Base-by-base conservation (phyloP, 345 rosid species). In the Eucalyptus tenuipes region DNA sequence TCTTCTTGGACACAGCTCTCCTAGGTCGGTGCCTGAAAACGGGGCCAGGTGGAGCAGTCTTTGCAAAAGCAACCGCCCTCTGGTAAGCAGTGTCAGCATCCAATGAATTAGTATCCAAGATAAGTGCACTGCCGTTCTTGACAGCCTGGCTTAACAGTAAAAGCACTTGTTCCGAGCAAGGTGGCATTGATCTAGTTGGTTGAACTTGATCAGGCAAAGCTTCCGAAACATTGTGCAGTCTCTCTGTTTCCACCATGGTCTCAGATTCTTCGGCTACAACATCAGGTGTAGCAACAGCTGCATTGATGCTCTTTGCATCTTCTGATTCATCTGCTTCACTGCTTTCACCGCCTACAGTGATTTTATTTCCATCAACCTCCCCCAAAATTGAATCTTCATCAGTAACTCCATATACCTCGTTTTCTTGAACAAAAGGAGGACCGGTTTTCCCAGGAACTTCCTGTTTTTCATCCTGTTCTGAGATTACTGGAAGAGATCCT, bases 131-230 rank as follows among this genome's bases (percentile, higher is more conserved):
- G 87, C 99, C 98, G 61, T 87, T 92, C 79, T 96, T 98, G 44
- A 97, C 93, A 86, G 99, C 99, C 90, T 96, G 90, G 85, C 92
- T 94, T 94, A 92, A 89, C 88, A 96, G 92, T 86, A 86, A 89
- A 81, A 93, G 49, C 86, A 96, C 90, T 88, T 92, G 92, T 57
- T 91, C 93, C 7, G 91, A 55, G 89, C 92, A 88, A 88, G 90
- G 90, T 53, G 88, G 53, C 53, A 59, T 47, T 66, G 80, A 57
- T 22, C 87, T 89, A 71, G 89, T 71, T 37, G 88, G 87, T 85
- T 59, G 86, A 20, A 24, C 88, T 52, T 66, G 49, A 87, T 90
- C 93, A 85, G 89, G 88, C 0, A 89, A 84, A 85, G 89, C 89
- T 89, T 90, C 94, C 22, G 90, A 66, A 87, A 87, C 91, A 91